Evolutionary conservation across 306 rosid species (phyloP).

Genomic region (Cucumis hystrix): DNA sequence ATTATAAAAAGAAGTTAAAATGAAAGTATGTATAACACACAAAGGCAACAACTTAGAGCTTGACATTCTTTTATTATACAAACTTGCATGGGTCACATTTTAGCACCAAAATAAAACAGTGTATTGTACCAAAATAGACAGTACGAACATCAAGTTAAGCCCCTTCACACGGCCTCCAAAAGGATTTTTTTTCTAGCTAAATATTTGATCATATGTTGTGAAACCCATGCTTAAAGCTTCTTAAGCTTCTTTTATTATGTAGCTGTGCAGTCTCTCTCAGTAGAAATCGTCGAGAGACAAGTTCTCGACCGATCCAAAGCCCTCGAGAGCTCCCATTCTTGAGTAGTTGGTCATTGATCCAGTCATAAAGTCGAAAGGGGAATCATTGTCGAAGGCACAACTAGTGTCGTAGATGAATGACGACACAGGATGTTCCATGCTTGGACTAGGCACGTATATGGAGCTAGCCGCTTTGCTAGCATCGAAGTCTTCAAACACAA

Average conservation of each 20-base stretch:
- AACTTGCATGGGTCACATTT: background rate
- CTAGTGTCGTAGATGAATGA: slow-evolving; percentile 69
- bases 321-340: slow-evolving; percentile 48
- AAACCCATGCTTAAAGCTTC: slow-evolving; percentile 4
- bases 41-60: background rate
- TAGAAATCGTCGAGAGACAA: slow-evolving; percentile 79
- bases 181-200: background rate
- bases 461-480: slow-evolving; percentile 22
- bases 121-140: background rate
- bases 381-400: slow-evolving; percentile 45
- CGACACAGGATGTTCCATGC: slow-evolving; percentile 29
- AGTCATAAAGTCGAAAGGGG: slow-evolving; percentile 70
- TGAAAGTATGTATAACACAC: background rate
- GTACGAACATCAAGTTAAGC: background rate
- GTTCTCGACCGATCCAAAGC: slow-evolving; percentile 73
- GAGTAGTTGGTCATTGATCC: slow-evolving; percentile 66
- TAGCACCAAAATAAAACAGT: slow-evolving; percentile 1
- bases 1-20: too few relatives aligned
- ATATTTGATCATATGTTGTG: background rate
- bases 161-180: background rate
- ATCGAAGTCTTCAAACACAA: slow-evolving; percentile 31
- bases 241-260: background rate
- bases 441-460: slow-evolving; percentile 19
- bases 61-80: background rate
- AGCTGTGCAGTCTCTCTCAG: background rate